Evolutionary conservation across 352 stramenopile species (phyloP), one percentile per base, ranked within the genome.

Genomic region (Phytopythium oedochilum): DNA sequence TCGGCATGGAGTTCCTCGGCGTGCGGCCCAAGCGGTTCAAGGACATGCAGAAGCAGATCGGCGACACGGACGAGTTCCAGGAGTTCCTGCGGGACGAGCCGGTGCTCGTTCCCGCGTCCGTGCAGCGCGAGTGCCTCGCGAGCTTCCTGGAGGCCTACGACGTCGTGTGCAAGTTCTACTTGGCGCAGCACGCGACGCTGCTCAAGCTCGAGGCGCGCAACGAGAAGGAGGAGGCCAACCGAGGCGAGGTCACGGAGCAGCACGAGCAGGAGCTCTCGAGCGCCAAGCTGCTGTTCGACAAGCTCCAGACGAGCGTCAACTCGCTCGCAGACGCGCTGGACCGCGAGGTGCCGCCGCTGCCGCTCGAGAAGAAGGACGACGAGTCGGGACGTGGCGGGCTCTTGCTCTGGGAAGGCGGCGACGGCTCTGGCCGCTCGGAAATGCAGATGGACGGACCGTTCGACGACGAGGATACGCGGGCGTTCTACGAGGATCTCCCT

Each of bases 401-500:
- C 51, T 66, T 74, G 15, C 45, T 95, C 11, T 95, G 77, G 74
- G 83, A 93, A 63, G 75, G 73, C 3, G 71, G 69, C 40, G 81
- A 91, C 43, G 81, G 92, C 78, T 75, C 70, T 54, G 58, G 67
- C 0, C 61, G 73, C 69, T 40, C 70, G 71, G 56, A 92, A 71
- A 48, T 96, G 75, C 65, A 78, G 56, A 66, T 74, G 76, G 65
- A 96, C 68, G 77, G 77, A n/a, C 89, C 95, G 2, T 99, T 98
- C 58, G 96, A 98, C 59, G 95, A 98, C 59, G 94, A 98, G 66
- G 94, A 98, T 51, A 98, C 90, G 34, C 85, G 94, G 3, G 85
- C 81, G 6, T 99, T 99, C 77, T 99, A 99, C 64, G 92, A 97
- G 69, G 96, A 99, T 68, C 65, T 99, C 52, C 96, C 97, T 14